Conservation (phyloP, 1,284 basidiomycete genomes). For the Trametes hirsuta region DNA sequence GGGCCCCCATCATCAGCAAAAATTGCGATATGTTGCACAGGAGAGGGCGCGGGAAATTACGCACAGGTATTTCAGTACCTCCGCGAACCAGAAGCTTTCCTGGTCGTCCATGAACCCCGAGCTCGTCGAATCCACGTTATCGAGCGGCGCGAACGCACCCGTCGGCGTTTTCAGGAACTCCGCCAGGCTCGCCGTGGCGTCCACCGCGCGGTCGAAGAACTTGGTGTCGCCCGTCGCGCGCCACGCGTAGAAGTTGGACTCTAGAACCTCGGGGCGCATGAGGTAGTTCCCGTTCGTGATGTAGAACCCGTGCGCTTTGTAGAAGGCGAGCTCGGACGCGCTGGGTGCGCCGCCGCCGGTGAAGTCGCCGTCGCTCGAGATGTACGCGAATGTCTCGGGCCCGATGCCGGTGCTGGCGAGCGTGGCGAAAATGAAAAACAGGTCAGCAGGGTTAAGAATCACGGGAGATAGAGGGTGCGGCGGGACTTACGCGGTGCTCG, state of each 20-base stretch:
- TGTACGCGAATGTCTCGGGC: constrained; percentile 66
- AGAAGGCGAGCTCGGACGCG: constrained; percentile 48
- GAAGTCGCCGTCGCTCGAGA: constrained; percentile 57
- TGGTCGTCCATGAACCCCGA: constrained; percentile 57
- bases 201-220: constrained; percentile 43
- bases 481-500: constrained; percentile 59
- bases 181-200: constrained; percentile 41
- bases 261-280: constrained; percentile 72
- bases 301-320: constrained; percentile 66
- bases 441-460: not conserved
- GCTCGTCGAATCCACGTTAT: constrained; percentile 49
- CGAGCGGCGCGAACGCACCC: constrained; percentile 47
- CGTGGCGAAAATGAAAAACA: too few species aligned
- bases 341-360: constrained; percentile 47
- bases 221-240: constrained; percentile 62
- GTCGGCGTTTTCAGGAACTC: constrained; percentile 46
- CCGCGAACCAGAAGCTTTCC: constrained; percentile 79
- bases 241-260: constrained; percentile 80
- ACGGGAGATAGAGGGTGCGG: not conserved
- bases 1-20: too few species aligned
- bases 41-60: constrained; percentile 24
- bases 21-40: not conserved
- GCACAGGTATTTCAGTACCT: constrained; percentile 76
- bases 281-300: constrained; percentile 51
- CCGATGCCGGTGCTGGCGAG: constrained; percentile 67